Conservation (phyloP, 345 rosid genomes). For the Isatis tinctoria region DNA sequence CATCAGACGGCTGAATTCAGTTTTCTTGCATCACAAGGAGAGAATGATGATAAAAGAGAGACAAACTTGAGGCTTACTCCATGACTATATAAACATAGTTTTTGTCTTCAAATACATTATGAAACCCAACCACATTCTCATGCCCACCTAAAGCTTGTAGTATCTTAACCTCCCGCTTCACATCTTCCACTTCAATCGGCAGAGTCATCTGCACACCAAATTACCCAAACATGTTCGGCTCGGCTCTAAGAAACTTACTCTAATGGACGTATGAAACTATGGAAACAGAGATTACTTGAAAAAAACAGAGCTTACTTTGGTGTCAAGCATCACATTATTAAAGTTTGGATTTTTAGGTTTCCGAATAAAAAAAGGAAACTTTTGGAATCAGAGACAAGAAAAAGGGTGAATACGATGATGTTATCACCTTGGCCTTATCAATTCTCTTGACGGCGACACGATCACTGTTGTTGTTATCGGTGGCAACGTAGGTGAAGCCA, state of each 20-base stretch:
- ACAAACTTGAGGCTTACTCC: slow-evolving; percentile 62
- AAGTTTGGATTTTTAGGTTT: not conserved
- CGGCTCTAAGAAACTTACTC: not conserved
- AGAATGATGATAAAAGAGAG: not conserved
- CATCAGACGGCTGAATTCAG: not conserved
- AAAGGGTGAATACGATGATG: not conserved
- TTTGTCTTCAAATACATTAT: slow-evolving; percentile 82
- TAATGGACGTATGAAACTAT: not conserved
- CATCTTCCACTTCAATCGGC: slow-evolving; percentile 80
- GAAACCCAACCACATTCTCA: slow-evolving; percentile 82
- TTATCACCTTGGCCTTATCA: slow-evolving; percentile 62
- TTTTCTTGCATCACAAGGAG: not conserved
- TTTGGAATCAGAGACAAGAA: not conserved
- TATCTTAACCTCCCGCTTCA: slow-evolving; percentile 86
- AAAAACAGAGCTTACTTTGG: not conserved
- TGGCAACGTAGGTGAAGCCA: slow-evolving; percentile 81
- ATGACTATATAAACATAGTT: slow-evolving; percentile 84
- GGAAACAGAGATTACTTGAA: not conserved
- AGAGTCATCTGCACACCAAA: slow-evolving; percentile 25
- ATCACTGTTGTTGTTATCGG: slow-evolving; percentile 51
- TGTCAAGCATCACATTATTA: not conserved
- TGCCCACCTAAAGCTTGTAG: slow-evolving; percentile 76
- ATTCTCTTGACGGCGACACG: slow-evolving; percentile 76
- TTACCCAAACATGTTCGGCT: not conserved
- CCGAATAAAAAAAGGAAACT: not conserved